Conservation (phyloP, 2,329 filamentous ascomycete genomes). For the Paecilomyces formosus region DNA sequence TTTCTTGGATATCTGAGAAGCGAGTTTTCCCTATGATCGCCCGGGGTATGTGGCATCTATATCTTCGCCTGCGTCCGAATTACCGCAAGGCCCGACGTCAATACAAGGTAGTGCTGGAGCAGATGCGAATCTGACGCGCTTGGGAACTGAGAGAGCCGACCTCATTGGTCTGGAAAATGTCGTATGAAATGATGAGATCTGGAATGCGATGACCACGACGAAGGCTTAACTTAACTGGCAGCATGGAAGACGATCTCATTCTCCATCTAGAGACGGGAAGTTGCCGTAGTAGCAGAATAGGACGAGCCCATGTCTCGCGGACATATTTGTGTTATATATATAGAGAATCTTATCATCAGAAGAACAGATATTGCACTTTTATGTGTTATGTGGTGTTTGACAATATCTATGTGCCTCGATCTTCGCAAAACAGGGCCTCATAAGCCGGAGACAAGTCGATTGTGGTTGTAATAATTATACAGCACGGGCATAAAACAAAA, state of each 20-base stretch:
- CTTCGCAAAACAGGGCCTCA: neutral
- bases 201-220: neutral
- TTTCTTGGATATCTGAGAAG: slow-evolving; percentile 66
- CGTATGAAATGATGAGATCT: neutral
- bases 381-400: neutral
- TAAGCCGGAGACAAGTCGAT: neutral
- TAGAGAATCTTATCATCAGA: neutral
- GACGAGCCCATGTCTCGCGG: neutral
- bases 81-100: slow-evolving; percentile 71
- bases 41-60: slow-evolving; percentile 56
- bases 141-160: neutral
- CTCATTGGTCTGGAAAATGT: neutral
- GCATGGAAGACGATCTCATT: neutral
- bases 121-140: slow-evolving; percentile 43
- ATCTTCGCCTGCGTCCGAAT: slow-evolving; percentile 48
- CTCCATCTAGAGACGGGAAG: neutral
- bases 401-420: neutral
- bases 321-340: neutral
- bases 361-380: neutral
- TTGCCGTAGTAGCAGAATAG: neutral
- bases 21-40: slow-evolving; percentile 63
- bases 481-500: neutral
- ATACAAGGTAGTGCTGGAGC: slow-evolving; percentile 75
- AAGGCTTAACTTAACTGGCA: no score
- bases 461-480: slow-evolving; percentile 3